Evolutionary conservation across 192 early-diverging fungal species (phyloP), one percentile per base, ranked within the genome.

Genomic region (Endogone sp.): DNA sequence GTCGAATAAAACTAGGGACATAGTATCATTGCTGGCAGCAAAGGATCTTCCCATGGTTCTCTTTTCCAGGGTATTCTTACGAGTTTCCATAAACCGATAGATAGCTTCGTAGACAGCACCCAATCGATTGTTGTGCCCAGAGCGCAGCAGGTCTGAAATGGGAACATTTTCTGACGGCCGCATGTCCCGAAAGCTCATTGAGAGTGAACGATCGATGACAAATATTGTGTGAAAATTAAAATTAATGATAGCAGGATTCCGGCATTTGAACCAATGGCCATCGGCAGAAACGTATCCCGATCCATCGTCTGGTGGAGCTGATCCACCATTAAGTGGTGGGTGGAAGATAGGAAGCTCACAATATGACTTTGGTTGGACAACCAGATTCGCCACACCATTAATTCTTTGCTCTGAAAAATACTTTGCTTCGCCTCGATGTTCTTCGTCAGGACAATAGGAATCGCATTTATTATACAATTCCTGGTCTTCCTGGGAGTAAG

Each of bases 221-320:
- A 71, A 71, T 4, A 71, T 32, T 21, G 63, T 71, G 60, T 71
- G 70, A 31, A 66, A 71, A 23, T 65, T 16, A 2, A 29, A 61
- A 70, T 32, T 4, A 65, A 30, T 37, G 10, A 32, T 63, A 20
- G 62, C 30, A 22, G 75, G 75, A 71, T 77, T 71, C 25, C 60
- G 61, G 25, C 76, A 78, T 11, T n/a, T 30, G 60, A 78, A 78
- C 0, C 60, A 66, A 63, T 78, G 76, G 10, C 76, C 76, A 37
- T 78, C 76, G n/a, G 44, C 55, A 63, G 62, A 27, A 55, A 70
- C 29, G 62, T 66, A 63, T 16, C 63, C 66, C 21, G 28, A 27
- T 6, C 9, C 37, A 27, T 16, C 27, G 9, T 29, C 29, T 0
- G 37, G 37, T 49, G 16, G 37, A 49, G 37, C n/a, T n/a, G n/a